These are phyloP conservation scores for Torulaspora quercuum DNA, from an alignment of 805 yeast genomes.

Conservation along the genomic window DNA sequence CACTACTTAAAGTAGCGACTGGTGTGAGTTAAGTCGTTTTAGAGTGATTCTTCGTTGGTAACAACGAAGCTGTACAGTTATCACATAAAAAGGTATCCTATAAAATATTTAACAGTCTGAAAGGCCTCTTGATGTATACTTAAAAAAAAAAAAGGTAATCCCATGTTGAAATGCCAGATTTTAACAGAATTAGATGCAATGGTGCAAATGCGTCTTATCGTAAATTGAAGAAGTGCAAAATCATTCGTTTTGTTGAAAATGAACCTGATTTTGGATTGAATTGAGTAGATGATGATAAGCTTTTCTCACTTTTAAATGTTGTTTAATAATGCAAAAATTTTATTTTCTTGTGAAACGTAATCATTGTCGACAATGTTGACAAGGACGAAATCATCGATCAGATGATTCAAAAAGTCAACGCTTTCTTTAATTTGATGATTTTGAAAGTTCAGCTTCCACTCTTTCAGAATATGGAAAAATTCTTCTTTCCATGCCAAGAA, in stretches of 20 bases:
- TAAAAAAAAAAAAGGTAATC: constrained; percentile 11
- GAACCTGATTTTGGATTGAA: constrained; percentile 1
- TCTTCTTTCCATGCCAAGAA: constrained; percentile 98
- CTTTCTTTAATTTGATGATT: constrained; percentile 36
- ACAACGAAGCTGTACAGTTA: no score
- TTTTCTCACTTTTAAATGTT: constrained; percentile 9
- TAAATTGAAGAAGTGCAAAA: constrained; percentile 1
- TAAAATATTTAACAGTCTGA: no score
- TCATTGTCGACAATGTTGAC: constrained; percentile 91
- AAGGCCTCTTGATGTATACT: neutral
- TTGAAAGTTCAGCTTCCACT: constrained; percentile 64
- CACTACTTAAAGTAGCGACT: no score
- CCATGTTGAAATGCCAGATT: constrained; percentile 30
- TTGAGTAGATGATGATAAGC: neutral
- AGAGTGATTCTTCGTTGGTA: no score
- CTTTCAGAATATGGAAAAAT: constrained; percentile 74
- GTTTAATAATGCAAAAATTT: constrained; percentile 52
- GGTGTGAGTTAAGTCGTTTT: no score
- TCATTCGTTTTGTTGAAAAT: constrained; percentile 9
- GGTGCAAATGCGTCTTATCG: constrained; percentile 14
- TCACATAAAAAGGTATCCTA: no score
- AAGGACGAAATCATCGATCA: constrained; percentile 59
- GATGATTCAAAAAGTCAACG: constrained; percentile 22
- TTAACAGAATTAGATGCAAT: constrained; percentile 17
- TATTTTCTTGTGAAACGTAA: constrained; percentile 50